Evolutionary conservation across 225 moss, liverwort and hornwort species (phyloP).

Genomic region (Asterella californica): DNA sequence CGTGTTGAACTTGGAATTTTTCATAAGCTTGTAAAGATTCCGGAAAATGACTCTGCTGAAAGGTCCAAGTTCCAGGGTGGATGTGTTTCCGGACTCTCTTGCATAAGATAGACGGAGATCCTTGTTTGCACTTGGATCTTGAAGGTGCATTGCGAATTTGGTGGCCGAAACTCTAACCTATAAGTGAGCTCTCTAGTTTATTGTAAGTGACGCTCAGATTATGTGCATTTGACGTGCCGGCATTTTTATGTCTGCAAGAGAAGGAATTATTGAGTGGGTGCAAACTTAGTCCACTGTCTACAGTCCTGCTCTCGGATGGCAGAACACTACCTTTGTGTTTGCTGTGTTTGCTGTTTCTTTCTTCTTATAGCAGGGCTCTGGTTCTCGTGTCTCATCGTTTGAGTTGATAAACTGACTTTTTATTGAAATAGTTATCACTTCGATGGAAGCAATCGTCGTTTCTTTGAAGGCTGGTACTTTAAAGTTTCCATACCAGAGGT

Average conservation of each 20-base stretch:
- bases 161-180: too few species aligned
- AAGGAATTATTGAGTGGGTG: not conserved
- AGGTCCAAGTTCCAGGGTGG: too few species aligned
- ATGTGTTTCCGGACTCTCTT: too few species aligned
- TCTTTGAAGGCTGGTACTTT: slow-evolving; percentile 99
- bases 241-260: not conserved
- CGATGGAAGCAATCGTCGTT: slow-evolving; percentile 79
- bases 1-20: too few species aligned
- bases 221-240: not conserved
- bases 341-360: not conserved
- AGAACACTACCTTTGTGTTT: too few species aligned
- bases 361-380: not conserved
- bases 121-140: too few species aligned
- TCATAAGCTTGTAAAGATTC: too few species aligned
- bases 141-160: too few species aligned
- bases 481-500: slow-evolving; percentile 84
- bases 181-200: too few species aligned
- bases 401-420: not conserved
- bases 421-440: slow-evolving; percentile 64
- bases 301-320: too few species aligned
- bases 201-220: not conserved
- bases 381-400: not conserved
- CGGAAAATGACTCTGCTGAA: too few species aligned
- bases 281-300: not conserved
- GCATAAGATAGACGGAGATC: too few species aligned